Evolutionary conservation across 2,329 filamentous ascomycete genomes (phyloP).

Genomic region (Harringtonia aguacate): DNA sequence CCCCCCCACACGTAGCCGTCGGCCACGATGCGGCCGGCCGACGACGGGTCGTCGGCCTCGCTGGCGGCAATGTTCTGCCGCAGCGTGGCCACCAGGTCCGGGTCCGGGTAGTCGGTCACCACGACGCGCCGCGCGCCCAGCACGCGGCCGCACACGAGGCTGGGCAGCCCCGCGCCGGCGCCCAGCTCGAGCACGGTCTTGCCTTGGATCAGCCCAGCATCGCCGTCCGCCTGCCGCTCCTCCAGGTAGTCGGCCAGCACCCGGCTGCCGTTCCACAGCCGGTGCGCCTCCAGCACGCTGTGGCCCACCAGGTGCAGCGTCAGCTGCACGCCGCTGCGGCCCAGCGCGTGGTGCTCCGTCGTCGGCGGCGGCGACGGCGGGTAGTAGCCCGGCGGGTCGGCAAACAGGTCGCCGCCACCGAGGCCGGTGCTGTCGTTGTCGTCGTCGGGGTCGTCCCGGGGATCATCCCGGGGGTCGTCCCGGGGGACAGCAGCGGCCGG

Average conservation of each 20-base stretch:
- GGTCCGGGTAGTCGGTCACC: constrained; percentile 82
- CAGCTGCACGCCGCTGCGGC: constrained; percentile 41
- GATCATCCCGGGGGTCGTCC: too few species aligned
- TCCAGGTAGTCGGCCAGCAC: constrained; percentile 73
- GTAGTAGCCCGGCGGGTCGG: constrained; percentile 74
- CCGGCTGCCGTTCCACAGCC: constrained; percentile 83
- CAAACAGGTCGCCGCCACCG: constrained; percentile 38
- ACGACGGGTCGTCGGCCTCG: constrained; percentile 9
- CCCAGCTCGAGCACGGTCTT: constrained; percentile 80
- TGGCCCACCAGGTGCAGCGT: constrained; percentile 57
- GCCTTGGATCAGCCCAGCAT: constrained; percentile 36
- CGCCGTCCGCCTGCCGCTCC: constrained; percentile 18
- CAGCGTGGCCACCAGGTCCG: constrained; percentile 72
- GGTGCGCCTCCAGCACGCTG: constrained; percentile 80
- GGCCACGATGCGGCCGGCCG: constrained; percentile 27
- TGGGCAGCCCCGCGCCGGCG: constrained; percentile 76
- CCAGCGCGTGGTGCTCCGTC: constrained; percentile 58
- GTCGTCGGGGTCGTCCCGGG: neutral
- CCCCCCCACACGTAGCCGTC: constrained; percentile 80
- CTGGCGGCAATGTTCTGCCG: constrained; percentile 60
- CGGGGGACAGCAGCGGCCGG: too few species aligned
- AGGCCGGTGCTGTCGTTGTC: neutral
- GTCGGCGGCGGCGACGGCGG: constrained; percentile 67
- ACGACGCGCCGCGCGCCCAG: constrained; percentile 62
- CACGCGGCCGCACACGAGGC: constrained; percentile 60